These are phyloP conservation scores for Podospora anserina DNA, from an alignment of 495 filamentous ascomycete species.

Conservation along the genomic window DNA sequence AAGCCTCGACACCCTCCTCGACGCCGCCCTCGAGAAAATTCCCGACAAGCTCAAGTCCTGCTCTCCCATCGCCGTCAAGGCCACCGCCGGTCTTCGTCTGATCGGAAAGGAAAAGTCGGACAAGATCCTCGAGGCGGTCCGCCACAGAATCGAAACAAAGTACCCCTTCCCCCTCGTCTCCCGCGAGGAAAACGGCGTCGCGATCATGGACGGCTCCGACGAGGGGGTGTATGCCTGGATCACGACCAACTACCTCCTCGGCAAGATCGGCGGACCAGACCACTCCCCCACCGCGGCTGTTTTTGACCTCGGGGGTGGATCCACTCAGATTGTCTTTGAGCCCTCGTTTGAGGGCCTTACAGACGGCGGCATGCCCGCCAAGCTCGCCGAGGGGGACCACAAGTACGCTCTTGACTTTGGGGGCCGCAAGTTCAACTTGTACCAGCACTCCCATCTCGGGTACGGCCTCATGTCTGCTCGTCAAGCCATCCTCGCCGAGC, in stretches of 20 bases:
- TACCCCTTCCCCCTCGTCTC: slow-evolving; percentile 95
- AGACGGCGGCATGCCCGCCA: slow-evolving; percentile 81
- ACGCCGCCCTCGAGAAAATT: slow-evolving; percentile 75
- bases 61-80: slow-evolving; percentile 91
- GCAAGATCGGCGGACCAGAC: slow-evolving; percentile 92
- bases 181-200: slow-evolving; percentile 75
- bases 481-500: slow-evolving; percentile 70
- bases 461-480: slow-evolving; percentile 96
- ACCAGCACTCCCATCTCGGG: slow-evolving; percentile 96
- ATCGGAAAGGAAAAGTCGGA: slow-evolving; percentile 77
- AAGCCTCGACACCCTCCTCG: slow-evolving; percentile 83
- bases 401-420: slow-evolving; percentile 92
- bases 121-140: slow-evolving; percentile 81
- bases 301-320: slow-evolving; percentile 94
- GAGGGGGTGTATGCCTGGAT: slow-evolving; percentile 99
- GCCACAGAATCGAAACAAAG: slow-evolving; percentile 73
- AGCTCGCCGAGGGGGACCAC: slow-evolving; percentile 84
- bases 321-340: slow-evolving; percentile 96
- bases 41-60: slow-evolving; percentile 84
- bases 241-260: slow-evolving; percentile 95
- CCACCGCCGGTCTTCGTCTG: slow-evolving; percentile 86
- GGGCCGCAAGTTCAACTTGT: slow-evolving; percentile 86
- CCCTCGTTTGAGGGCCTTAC: slow-evolving; percentile 77
- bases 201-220: slow-evolving; percentile 93
- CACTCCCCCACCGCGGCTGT: slow-evolving; percentile 86